These are phyloP conservation scores for Sicyos edulis DNA, from an alignment of 306 rosid genomes.

Conservation along the genomic window DNA sequence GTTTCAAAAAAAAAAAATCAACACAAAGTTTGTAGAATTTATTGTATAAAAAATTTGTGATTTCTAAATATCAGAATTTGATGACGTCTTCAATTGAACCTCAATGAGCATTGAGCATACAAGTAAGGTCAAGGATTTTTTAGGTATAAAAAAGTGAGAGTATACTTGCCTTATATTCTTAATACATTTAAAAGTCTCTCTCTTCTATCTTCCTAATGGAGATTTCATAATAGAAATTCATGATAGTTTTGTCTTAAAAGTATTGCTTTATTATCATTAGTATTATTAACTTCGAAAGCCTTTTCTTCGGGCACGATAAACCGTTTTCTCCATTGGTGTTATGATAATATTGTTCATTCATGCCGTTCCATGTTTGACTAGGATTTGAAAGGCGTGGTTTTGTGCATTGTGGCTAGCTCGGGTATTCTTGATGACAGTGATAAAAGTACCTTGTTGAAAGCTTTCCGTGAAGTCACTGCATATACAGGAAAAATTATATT, in stretches of 20 bases:
- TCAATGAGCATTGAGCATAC: background rate
- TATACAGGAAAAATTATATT: conserved; percentile 52
- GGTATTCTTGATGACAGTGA: conserved; percentile 35
- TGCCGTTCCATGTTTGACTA: conserved; percentile 25
- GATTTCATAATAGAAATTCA: background rate
- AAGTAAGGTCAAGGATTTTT: background rate
- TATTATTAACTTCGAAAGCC: conserved; percentile 1
- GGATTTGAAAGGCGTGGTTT: conserved; percentile 58
- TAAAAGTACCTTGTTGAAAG: conserved; percentile 38
- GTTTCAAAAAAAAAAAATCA: no score
- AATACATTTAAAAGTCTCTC: background rate
- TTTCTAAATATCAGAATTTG: conserved; percentile 3
- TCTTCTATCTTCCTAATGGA: background rate
- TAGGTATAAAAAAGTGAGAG: conserved; percentile 9
- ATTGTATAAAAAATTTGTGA: background rate
- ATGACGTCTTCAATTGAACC: conserved; percentile 13
- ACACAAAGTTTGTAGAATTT: no score
- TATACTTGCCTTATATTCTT: background rate
- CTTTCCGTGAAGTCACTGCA: conserved; percentile 61
- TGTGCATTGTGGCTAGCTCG: conserved; percentile 70
- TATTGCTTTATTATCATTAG: background rate
- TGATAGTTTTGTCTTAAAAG: background rate
- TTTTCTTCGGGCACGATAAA: background rate
- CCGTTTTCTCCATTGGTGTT: background rate
- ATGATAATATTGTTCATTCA: background rate